A percentile compares a stretch with the other conserved stretches of the same genome.
phyloP scores from a whole-genome alignment of 768 basidiomycete species.

The Boletus edulis region DNA sequence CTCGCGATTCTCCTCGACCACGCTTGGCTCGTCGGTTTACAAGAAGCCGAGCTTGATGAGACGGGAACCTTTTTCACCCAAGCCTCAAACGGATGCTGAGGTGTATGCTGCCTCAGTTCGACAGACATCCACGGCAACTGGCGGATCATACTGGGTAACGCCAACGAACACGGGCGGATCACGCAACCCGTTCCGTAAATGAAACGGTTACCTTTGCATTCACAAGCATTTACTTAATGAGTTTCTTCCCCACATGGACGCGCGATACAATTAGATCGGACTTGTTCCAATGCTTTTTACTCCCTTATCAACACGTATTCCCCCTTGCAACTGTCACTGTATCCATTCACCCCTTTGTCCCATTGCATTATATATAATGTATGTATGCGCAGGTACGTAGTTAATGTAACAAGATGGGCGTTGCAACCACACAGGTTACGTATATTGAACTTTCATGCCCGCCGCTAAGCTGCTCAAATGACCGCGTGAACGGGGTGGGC shows the following conservation, averaged over 20 bases:
- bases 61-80: slow-evolving; percentile 25
- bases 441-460: slow-evolving; percentile 3
- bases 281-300: slow-evolving; percentile 6
- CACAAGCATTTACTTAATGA: slow-evolving; percentile 2
- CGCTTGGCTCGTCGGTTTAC: slow-evolving; percentile 37
- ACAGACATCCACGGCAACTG: slow-evolving; percentile 28
- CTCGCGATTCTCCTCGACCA: slow-evolving; percentile 50
- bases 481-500: slow-evolving; percentile 24
- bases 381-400: slow-evolving; percentile 4
- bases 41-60: slow-evolving; percentile 31
- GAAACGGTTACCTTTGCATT: slow-evolving; percentile 19
- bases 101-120: slow-evolving; percentile 52
- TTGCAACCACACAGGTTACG: slow-evolving; percentile 11
- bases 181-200: slow-evolving; percentile 54
- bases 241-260: slow-evolving; percentile 26
- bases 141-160: slow-evolving; percentile 42
- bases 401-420: slow-evolving; percentile 24
- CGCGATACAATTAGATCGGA: slow-evolving; percentile 17
- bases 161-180: slow-evolving; percentile 45
- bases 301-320: slow-evolving; percentile 4
- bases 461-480: slow-evolving; percentile 13
- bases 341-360: slow-evolving; percentile 10
- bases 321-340: slow-evolving; percentile 18
- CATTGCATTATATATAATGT: slow-evolving; percentile 15
- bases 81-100: slow-evolving; percentile 55